Conservation (phyloP, 2,329 filamentous ascomycete genomes). For the Aureobasidium sp. region DNA sequence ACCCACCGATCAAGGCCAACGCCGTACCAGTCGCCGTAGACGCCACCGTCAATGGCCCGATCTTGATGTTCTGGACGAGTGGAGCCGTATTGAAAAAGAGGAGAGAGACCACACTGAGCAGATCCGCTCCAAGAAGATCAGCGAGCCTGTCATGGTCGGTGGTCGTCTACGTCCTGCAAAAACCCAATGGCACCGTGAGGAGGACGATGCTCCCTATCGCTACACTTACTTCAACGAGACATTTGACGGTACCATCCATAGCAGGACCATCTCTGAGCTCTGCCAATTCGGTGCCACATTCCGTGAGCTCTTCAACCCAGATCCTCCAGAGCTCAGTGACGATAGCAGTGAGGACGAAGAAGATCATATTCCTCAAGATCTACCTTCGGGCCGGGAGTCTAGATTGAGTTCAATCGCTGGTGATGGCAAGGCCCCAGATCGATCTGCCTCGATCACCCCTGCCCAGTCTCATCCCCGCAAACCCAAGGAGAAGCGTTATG, state of each 20-base stretch:
- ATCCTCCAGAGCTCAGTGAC: slow-evolving; percentile 69
- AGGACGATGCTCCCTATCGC: slow-evolving; percentile 84
- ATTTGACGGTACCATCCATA: slow-evolving; percentile 91
- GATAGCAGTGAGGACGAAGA: slow-evolving; percentile 59
- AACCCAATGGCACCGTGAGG: slow-evolving; percentile 76
- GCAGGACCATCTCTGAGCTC: slow-evolving; percentile 88
- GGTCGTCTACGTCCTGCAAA: slow-evolving; percentile 73
- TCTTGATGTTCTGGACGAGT: slow-evolving; percentile 74
- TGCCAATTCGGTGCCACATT: slow-evolving; percentile 80
- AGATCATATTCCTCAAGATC: slow-evolving; percentile 29
- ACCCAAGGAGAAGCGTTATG: slow-evolving; percentile 40
- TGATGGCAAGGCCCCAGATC: slow-evolving; percentile 29
- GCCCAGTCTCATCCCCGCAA: slow-evolving; percentile 15
- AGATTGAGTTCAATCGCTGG: background rate
- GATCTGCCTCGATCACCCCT: slow-evolving; percentile 25
- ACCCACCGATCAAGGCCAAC: slow-evolving; percentile 28
- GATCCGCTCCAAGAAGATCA: slow-evolving; percentile 81
- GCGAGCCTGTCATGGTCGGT: slow-evolving; percentile 85
- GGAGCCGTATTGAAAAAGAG: slow-evolving; percentile 86
- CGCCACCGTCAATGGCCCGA: slow-evolving; percentile 74
- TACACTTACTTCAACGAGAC: slow-evolving; percentile 99
- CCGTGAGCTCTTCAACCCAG: slow-evolving; percentile 80
- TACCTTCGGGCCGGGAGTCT: slow-evolving; percentile 19
- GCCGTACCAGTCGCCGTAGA: slow-evolving; percentile 45
- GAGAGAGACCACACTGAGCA: slow-evolving; percentile 64